Base-by-base conservation (phyloP, 257 asterid species). In the Henckelia pumila region DNA sequence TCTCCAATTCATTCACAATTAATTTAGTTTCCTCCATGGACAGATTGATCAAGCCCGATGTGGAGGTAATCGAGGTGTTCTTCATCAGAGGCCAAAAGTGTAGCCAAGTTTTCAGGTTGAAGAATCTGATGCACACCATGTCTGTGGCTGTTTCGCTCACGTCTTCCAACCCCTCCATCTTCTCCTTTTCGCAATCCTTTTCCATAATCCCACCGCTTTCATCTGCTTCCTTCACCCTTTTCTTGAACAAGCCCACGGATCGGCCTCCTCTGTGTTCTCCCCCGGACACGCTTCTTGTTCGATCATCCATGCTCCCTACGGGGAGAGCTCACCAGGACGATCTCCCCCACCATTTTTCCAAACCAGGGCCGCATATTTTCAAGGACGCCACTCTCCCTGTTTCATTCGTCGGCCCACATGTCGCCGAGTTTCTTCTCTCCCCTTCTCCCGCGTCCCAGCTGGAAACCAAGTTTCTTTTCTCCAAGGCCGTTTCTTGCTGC, bases 61-160 rank as follows among this genome's bases (percentile, higher is more conserved):
- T 75, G 11, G 80, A 82, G 32, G 76, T 73, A 19, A 63, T 88
- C 14, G 68, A 78, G 1, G 3, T 91, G 5, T 19, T 56, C 56
- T 91, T 88, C 80, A 64, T 33, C 78, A 80, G 50, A 64, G 77
- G 73, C 73, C 85, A 82, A 23, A 84, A 80, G 13, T 86, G 81
- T 59, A 37, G 63, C 66, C 80, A 85, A n/a, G 70, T 82, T 3
- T 88, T 91, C 82, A 82, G 75, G 11, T 72, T 91, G 13, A 83
- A 83, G 7, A 91, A 85, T 59, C 80, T 91, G 2, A 88, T 91
- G 97, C 97, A 91, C 78, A 88, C 97, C 81, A 91, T 88, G 97
- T 64, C 92, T 1, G 95, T 91, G 0, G 96, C 97, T 1, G 61
- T 91, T 65, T 84, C 89, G 13, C 83, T 91, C 68, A 78, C 96